Evolutionary conservation across 306 rosid species (phyloP).

Genomic region (Casuarina equisetifolia): DNA sequence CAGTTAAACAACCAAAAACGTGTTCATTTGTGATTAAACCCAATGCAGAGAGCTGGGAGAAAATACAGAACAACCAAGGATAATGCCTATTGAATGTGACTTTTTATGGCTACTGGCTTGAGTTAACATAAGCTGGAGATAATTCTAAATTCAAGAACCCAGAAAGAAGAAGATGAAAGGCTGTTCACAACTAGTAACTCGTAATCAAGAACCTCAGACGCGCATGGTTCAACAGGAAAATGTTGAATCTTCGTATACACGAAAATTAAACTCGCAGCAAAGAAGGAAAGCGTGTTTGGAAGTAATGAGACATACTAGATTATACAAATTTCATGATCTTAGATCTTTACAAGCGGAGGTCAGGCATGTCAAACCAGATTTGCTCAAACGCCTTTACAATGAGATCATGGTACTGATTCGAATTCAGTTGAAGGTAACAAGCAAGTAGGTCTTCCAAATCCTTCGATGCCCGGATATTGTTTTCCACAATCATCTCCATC

Average conservation of each 20-base stretch:
- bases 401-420: conserved; percentile 64
- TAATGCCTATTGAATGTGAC: not conserved
- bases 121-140: conserved; percentile 11
- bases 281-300: conserved; percentile 14
- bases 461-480: conserved; percentile 59
- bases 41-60: not conserved
- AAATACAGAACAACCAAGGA: not conserved
- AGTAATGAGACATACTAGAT: conserved; percentile 35
- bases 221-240: conserved; percentile 13
- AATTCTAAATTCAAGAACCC: conserved; percentile 11
- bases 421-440: conserved; percentile 80
- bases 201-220: conserved; percentile 1
- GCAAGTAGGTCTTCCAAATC: conserved; percentile 94
- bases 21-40: not conserved
- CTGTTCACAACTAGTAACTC: not conserved
- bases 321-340: conserved; percentile 34
- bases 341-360: conserved; percentile 35
- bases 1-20: not conserved
- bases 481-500: conserved; percentile 94
- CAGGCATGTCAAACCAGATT: conserved; percentile 72
- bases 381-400: conserved; percentile 84
- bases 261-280: conserved; percentile 19
- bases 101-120: conserved; percentile 14
- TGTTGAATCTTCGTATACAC: conserved; percentile 6
- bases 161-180: conserved; percentile 5